Evolutionary conservation across 208 protist species (phyloP).

Genomic region (Wallacemonas sp.): DNA sequence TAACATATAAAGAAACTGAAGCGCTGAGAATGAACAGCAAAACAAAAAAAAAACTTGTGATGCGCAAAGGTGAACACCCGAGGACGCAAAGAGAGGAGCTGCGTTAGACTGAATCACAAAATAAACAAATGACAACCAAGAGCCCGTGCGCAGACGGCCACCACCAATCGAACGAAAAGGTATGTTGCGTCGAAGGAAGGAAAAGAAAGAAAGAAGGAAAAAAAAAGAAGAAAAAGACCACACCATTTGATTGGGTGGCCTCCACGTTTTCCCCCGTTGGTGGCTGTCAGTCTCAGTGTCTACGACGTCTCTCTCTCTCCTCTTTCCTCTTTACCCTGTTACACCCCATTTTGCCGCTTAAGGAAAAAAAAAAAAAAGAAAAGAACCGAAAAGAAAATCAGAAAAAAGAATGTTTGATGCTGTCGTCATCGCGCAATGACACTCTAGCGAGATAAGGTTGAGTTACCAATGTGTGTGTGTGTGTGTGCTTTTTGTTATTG

Average conservation of each 20-base stretch:
- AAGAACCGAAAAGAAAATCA: constrained; percentile 10
- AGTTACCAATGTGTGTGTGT: no score
- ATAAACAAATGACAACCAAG: no score
- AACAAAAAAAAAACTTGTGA: constrained; percentile 16
- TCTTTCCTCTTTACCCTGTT: not conserved
- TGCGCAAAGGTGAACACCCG: not conserved
- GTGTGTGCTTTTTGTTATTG: no score
- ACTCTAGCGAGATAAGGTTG: not conserved
- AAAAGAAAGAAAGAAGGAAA: constrained; percentile 7
- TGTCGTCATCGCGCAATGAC: not conserved
- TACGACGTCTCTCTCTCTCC: not conserved
- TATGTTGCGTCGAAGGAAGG: constrained; percentile 17
- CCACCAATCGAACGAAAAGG: no score
- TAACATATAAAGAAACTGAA: not conserved
- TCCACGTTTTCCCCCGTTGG: no score
- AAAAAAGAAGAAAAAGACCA: constrained; percentile 16
- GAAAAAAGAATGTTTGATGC: not conserved
- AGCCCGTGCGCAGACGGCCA: no score
- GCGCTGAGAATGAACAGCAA: not conserved
- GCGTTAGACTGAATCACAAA: no score
- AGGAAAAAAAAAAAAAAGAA: constrained; percentile 10
- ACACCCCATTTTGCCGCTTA: no score
- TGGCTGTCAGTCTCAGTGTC: no score
- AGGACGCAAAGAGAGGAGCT: no score
- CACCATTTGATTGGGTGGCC: not conserved